Evolutionary conservation across 768 basidiomycete genomes (phyloP).

Genomic region (Paxillus rubicundulus): DNA sequence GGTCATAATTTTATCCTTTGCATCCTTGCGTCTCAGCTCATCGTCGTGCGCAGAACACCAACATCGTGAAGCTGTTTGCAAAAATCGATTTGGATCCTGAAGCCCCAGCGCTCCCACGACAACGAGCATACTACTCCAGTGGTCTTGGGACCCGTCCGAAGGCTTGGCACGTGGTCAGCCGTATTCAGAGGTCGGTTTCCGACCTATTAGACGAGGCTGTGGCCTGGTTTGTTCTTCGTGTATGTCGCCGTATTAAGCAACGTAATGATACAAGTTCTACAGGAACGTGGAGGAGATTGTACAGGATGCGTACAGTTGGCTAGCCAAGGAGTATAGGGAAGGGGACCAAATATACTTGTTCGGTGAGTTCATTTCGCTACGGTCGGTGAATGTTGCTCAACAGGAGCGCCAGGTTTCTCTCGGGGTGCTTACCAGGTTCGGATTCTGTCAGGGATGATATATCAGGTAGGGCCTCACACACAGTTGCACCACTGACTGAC

Average conservation of each 20-base stretch:
- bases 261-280: too few relatives aligned
- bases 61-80: conserved; percentile 34
- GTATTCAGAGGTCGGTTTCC: conserved; percentile 10
- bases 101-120: conserved; percentile 8
- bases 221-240: conserved; percentile 31
- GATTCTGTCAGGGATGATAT: conserved; percentile 40
- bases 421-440: conserved; percentile 44
- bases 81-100: conserved; percentile 19
- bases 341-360: conserved; percentile 38
- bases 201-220: conserved; percentile 34
- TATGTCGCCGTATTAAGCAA: not conserved
- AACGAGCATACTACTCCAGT: conserved; percentile 36
- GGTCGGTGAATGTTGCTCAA: not conserved
- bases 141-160: conserved; percentile 36
- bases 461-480: conserved; percentile 23
- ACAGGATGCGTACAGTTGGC: conserved; percentile 33
- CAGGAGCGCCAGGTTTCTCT: conserved; percentile 34
- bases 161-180: conserved; percentile 22
- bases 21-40: not conserved
- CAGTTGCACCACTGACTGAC: not conserved
- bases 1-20: not conserved
- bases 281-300: conserved; percentile 39
- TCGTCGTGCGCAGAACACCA: conserved; percentile 28
- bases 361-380: conserved; percentile 14
- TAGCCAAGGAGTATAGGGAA: conserved; percentile 27